These are phyloP conservation scores for Xylaria sp. DNA, from an alignment of 2,329 filamentous ascomycete genomes.

Conservation along the genomic window DNA sequence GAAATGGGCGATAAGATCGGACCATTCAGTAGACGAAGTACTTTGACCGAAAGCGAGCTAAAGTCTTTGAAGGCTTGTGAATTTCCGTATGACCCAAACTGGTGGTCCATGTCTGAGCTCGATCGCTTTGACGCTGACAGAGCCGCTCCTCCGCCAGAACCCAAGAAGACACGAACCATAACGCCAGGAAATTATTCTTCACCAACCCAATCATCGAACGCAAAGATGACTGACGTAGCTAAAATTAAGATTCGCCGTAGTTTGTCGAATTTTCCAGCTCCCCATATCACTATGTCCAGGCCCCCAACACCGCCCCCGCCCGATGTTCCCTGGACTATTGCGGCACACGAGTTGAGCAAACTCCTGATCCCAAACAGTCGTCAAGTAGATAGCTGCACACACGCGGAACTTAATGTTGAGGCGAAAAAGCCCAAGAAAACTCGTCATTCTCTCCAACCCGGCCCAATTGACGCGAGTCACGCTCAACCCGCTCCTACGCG, in stretches of 20 bases:
- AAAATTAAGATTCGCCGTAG: constrained; percentile 70
- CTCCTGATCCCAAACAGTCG: constrained; percentile 78
- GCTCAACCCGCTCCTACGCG: constrained; percentile 56
- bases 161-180: constrained; percentile 60
- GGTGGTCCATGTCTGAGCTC: constrained; percentile 73
- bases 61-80: constrained; percentile 41
- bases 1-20: constrained; percentile 64
- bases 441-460: constrained; percentile 60
- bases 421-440: constrained; percentile 68
- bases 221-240: constrained; percentile 74
- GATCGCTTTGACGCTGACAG: constrained; percentile 71
- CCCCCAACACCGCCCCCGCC: constrained; percentile 73
- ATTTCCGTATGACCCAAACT: constrained; percentile 67
- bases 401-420: constrained; percentile 78
- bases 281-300: constrained; percentile 45
- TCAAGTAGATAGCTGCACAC: constrained; percentile 75
- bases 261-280: constrained; percentile 58
- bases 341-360: constrained; percentile 82
- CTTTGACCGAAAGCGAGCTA: constrained; percentile 38
- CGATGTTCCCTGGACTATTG: constrained; percentile 83
- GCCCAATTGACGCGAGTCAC: constrained; percentile 42
- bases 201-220: constrained; percentile 85
- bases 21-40: constrained; percentile 45
- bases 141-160: constrained; percentile 54
- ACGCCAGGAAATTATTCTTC: constrained; percentile 78